Base-by-base conservation (phyloP, 768 basidiomycete genomes). In the Calocybe gangraenosa region DNA sequence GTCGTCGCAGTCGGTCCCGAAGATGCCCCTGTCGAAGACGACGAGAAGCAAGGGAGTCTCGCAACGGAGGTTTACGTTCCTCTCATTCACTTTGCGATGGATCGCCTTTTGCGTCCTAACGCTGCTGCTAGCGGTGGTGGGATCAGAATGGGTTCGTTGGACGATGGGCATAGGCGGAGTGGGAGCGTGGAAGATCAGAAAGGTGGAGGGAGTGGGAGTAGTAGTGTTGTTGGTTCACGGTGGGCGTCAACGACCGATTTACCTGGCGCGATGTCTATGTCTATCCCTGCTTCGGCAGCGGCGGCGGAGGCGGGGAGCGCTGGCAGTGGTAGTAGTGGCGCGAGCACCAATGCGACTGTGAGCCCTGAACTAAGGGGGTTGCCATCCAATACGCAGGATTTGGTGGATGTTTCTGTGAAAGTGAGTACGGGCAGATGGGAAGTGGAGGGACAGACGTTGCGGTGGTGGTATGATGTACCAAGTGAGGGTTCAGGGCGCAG, bases 51-150 rank as follows among this genome's bases (percentile, higher is more conserved):
- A 28, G 25, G 11, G 5, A 60, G 62, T 21, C 65, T 79, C 1
- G 75, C 82, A n/a, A 97, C 92, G 15, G 96, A 96, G 71, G 82
- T 98, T 17, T 99, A 78, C 61, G 62, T 98, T 1, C 96, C 96
- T 3, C 71, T 92, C 39, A 83, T 95, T 15, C 96, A 99, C 61
- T 99, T 82, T 60, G 89, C 85, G 2, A 71, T n/a, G 17, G 51
- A 53, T 33, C 23, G 51, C 31, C 17, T 57, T 15, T 40, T 52
- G 35, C 20, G 45, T 18, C 42, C 19, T 22, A 42, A 33, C 15
- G 25, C 6, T 5, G 11, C 6, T n/a, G n/a, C n/a, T n/a, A n/a
- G n/a, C n/a, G n/a, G n/a, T n/a, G n/a, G n/a, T n/a, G n/a, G n/a
- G n/a, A n/a, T n/a, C n/a, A n/a, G n/a, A n/a, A n/a, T n/a, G n/a